Conservation (phyloP, 1,284 basidiomycete genomes). For the Stereum hirsutum region DNA sequence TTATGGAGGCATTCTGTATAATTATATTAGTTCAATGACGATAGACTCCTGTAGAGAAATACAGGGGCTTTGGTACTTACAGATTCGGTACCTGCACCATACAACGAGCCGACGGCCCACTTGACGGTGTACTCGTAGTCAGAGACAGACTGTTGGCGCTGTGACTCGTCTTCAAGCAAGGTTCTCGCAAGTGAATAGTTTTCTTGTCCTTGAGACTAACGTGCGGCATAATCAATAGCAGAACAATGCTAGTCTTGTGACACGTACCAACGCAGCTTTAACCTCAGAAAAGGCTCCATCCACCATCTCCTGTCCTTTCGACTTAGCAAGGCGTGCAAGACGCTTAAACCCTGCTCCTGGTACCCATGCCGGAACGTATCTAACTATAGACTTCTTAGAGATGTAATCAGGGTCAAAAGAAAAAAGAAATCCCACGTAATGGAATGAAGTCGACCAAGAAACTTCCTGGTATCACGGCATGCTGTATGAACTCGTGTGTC, state of each 20-base stretch:
- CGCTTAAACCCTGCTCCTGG: constrained; percentile 11
- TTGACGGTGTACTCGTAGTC: constrained; percentile 12
- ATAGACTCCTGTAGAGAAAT: too few relatives aligned
- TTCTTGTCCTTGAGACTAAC: too few relatives aligned
- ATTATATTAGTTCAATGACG: too few relatives aligned
- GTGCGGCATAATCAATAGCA: too few relatives aligned
- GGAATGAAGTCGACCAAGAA: constrained; percentile 33
- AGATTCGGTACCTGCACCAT: constrained; percentile 3
- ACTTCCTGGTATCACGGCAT: constrained; percentile 27
- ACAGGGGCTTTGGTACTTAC: neutral
- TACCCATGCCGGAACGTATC: constrained; percentile 9
- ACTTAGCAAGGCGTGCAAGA: constrained; percentile 6
- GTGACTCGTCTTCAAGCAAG: too few relatives aligned
- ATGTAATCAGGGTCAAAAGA: neutral
- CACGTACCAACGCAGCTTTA: constrained; percentile 6
- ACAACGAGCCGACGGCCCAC: constrained; percentile 12
- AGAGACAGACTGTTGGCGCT: too few relatives aligned
- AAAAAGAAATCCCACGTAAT: constrained; percentile 8
- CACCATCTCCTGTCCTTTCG: constrained; percentile 10
- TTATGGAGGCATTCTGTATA: neutral
- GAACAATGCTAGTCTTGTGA: constrained; percentile 9
- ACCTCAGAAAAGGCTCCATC: constrained; percentile 10
- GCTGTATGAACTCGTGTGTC: constrained; percentile 30
- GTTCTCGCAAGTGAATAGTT: too few relatives aligned
- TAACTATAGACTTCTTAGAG: constrained; percentile 7